phyloP scores from a whole-genome alignment of 2,329 filamentous ascomycete species.

The Cladosporium sp. region DNA sequence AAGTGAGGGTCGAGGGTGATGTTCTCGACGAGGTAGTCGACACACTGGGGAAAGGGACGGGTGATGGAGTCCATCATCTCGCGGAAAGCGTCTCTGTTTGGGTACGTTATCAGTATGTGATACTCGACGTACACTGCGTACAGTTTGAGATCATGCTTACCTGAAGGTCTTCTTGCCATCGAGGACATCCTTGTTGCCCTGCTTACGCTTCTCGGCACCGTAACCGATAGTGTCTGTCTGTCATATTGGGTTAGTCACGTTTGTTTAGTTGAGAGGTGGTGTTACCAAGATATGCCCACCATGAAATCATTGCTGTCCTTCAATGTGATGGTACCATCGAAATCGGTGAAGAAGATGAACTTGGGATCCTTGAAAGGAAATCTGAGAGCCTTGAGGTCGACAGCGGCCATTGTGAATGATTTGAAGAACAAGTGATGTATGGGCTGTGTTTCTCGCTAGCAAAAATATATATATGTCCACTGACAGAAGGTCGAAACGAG shows the following conservation, averaged over 20 bases:
- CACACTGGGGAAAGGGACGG: conserved; percentile 76
- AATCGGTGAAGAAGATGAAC: conserved; percentile 98
- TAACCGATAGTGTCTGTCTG: conserved; percentile 91
- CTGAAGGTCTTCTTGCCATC: conserved; percentile 68
- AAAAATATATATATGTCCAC: not conserved
- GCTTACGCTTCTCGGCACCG: conserved; percentile 64
- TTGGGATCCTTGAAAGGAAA: conserved; percentile 59
- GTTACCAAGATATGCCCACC: conserved; percentile 33
- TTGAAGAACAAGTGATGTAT: not conserved
- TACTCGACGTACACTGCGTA: not conserved
- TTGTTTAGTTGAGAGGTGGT: too few relatives aligned
- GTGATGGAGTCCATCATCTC: conserved; percentile 88
- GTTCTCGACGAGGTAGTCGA: conserved; percentile 71
- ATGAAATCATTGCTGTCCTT: conserved; percentile 66
- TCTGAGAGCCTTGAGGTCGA: conserved; percentile 44
- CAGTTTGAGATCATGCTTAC: conserved; percentile 28
- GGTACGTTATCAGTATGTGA: not conserved
- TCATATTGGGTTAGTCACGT: conserved; percentile 53
- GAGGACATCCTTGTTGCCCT: conserved; percentile 74
- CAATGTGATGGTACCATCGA: conserved; percentile 90
- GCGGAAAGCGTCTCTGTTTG: conserved; percentile 67
- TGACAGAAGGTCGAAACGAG: not conserved
- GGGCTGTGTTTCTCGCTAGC: not conserved
- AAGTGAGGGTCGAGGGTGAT: conserved; percentile 88
- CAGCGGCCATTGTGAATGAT: conserved; percentile 17